Conservation (phyloP, 495 filamentous ascomycete species). For the Neurospora tetraspora region DNA sequence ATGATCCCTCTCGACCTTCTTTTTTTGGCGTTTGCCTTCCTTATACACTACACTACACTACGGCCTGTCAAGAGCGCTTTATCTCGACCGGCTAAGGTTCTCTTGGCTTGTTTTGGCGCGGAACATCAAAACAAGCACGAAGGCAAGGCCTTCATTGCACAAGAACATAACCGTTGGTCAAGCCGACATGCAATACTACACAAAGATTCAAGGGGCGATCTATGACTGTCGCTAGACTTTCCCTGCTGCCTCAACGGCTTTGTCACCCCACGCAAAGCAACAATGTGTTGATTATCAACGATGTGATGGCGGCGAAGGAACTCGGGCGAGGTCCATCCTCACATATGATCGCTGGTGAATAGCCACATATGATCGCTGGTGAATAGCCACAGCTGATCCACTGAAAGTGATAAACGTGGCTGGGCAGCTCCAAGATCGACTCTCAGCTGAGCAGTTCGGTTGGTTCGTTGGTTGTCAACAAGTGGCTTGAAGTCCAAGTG, state of each 20-base stretch:
- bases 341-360: not conserved
- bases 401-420: not conserved
- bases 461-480: not conserved
- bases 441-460: not conserved
- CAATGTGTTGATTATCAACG: not conserved
- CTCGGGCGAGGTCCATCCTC: not conserved
- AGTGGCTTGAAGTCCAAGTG: not conserved
- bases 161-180: not conserved
- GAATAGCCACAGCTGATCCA: not conserved
- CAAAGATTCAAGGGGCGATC: not conserved
- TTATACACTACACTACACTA: not conserved
- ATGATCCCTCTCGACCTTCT: not conserved
- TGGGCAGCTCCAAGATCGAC: not conserved
- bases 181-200: not conserved
- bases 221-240: slow-evolving; percentile 5
- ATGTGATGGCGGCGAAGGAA: not conserved
- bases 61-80: not conserved
- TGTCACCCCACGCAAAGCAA: not conserved
- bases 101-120: not conserved
- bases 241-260: slow-evolving; percentile 20
- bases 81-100: not conserved
- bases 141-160: slow-evolving; percentile 5
- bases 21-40: not conserved
- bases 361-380: not conserved
- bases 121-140: slow-evolving; percentile 9